Base-by-base conservation (phyloP, 768 basidiomycete genomes). In the Auricularia heimuer region DNA sequence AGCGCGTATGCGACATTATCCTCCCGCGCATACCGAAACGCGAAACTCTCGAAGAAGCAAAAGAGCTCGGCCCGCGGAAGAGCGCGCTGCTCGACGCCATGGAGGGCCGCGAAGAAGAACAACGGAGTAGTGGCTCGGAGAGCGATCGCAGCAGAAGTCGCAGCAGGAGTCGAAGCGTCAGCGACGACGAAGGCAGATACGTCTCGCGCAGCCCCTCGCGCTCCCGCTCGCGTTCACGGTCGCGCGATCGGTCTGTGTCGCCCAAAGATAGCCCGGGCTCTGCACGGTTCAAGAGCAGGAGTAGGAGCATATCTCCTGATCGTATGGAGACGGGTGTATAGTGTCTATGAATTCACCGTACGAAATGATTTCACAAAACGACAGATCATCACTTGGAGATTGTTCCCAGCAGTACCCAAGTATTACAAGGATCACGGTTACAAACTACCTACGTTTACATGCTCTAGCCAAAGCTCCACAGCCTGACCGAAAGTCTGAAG, bases 1-100 rank as follows among this genome's bases (percentile, higher is more conserved):
- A 98, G 67, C 83, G 94, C 65, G 95, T 94, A 4, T 98, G 96
- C 75, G 97, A 98, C 77, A 91, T 93, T 70, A 98, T 98, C 70
- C 77, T 99, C 56, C 97, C 97, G 16, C 87, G 97, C 61, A 76
- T 98, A 67, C 84, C 86, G 8, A 94, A 90, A 77, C 84, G 97
- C 24, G 83, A 86, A 63, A 86, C 91, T 2, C 78, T 98, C 33
- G 97, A 98, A 78, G 96, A 99, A 73, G 91, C 86, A 21, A 89
- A 91, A 54, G 94, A 98, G 7, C 81, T 99, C 29, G 87, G 87
- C 0, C 89, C 91, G 3, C 80, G 96, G 16, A 85, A 90, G 74
- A 94, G 92, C 74, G 84, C 89, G 56, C 76, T 99, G n/a, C 79
- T 97, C 68, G 86, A 92, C 69, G 93, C 92, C 1, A 83, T 96